Evolutionary conservation across 306 rosid species (phyloP), one percentile per base, ranked within the genome.

Genomic region (Cyclanthera cordifolia): DNA sequence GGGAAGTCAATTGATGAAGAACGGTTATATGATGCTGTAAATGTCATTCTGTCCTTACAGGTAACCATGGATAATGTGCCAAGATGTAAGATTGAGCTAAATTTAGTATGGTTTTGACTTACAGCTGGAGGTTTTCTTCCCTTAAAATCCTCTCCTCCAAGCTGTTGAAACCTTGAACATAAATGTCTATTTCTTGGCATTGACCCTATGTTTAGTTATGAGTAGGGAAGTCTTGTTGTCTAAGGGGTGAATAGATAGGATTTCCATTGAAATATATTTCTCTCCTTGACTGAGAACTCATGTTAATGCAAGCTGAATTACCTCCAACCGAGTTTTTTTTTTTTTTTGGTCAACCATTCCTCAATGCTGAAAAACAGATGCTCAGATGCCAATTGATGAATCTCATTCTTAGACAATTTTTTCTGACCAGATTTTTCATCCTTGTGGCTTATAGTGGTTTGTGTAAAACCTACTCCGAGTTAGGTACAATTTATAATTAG

Each of bases 41-140:
- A 90, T 72, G 95, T 90, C 77, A 72, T 85, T 56, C 83, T 87
- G 66, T 90, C 88, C 8, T 83, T 89, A 78, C 96, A 89, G 96
- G 96, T 89, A 83, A 73, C 43, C n/a, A 21, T 46, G 46, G 43
- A 52, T 61, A 52, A 34, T 37, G 24, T 60, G 68, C 68, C 28
- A 37, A 37, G 46, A 60, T 60, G 49, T 17, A 60, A 60, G 47
- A 17, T 60, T 27, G 49, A 17, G 17, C 48, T 34, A 3, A 17
- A 60, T 60, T 34, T 60, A 16, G 68, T 2, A 56, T 34, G 49
- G 28, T 60, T 60, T 32, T 34, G 8, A 54, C 34, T 54, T 54
- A 14, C 60, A 24, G 16, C 59, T 19, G 27, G 17, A 54, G 37
- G 17, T 25, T 56, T 56, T 25, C 19, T 19, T 56, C 63, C 63